These are phyloP conservation scores for Ophiocordyceps robertsii DNA, from an alignment of 2,329 filamentous ascomycete genomes.

Conservation along the genomic window DNA sequence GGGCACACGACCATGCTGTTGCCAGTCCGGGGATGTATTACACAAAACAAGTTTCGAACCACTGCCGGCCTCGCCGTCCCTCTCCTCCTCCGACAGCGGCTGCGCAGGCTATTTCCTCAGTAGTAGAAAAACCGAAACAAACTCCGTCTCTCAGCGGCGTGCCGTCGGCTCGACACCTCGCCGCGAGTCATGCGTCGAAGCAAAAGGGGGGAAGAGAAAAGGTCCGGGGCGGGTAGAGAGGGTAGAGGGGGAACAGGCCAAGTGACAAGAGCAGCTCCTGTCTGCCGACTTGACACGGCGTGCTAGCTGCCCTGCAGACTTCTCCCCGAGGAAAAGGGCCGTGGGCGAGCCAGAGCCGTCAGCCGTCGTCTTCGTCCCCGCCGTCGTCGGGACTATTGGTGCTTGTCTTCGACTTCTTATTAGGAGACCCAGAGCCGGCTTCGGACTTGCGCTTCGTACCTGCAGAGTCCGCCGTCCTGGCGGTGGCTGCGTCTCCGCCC, in stretches of 20 bases:
- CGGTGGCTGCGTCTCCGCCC: constrained; percentile 8
- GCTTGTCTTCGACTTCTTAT: constrained; percentile 46
- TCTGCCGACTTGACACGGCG: background rate
- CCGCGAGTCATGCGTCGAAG: background rate
- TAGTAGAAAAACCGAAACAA: background rate
- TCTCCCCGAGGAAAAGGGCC: background rate
- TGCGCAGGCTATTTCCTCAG: background rate
- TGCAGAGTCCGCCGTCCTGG: constrained; percentile 14
- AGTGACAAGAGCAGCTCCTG: background rate
- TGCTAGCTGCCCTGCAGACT: no score
- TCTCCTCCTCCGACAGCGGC: background rate
- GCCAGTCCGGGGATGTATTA: constrained; percentile 25
- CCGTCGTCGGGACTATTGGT: constrained; percentile 22
- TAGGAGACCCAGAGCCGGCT: constrained; percentile 28
- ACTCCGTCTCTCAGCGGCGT: background rate
- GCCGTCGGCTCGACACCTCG: background rate
- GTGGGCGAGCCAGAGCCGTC: constrained; percentile 3
- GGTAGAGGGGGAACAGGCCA: background rate
- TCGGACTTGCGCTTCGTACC: constrained; percentile 51
- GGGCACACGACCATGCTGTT: constrained; percentile 17
- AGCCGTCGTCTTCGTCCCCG: constrained; percentile 22
- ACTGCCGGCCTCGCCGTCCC: background rate
- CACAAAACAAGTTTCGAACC: constrained; percentile 7
- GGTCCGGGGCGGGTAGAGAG: background rate
- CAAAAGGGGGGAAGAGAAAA: background rate